A percentile compares a stretch with the other conserved stretches of the same genome.
These are phyloP conservation scores for Fusarium pilosicola DNA, from an alignment of 2,329 filamentous ascomycete genomes.

Conservation along the genomic window DNA sequence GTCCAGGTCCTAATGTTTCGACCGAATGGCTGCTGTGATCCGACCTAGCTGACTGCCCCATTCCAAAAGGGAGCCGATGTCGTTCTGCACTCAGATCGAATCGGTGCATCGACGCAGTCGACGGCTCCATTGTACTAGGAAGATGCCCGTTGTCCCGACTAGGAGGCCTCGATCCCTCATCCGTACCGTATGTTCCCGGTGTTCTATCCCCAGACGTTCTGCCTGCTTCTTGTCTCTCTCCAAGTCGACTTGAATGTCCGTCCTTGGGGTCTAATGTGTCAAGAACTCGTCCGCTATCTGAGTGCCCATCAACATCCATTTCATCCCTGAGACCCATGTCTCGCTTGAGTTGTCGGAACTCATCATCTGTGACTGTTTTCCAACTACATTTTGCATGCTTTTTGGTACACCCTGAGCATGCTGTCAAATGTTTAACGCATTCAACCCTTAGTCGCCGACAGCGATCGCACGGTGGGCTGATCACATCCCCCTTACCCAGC, in stretches of 20 bases:
- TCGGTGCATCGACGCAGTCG: slow-evolving; percentile 31
- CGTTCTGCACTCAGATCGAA: slow-evolving; percentile 38
- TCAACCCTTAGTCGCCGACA: slow-evolving; percentile 83
- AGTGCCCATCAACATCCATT: slow-evolving; percentile 28
- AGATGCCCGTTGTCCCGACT: slow-evolving; percentile 36
- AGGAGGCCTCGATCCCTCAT: slow-evolving; percentile 33
- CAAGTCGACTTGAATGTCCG: slow-evolving; percentile 8
- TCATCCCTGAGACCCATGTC: slow-evolving; percentile 42
- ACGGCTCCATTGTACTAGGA: slow-evolving; percentile 35
- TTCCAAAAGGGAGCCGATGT: slow-evolving; percentile 33
- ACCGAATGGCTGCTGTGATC: slow-evolving; percentile 20
- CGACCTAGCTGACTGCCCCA: slow-evolving; percentile 12
- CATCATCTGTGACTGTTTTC: slow-evolving; percentile 81
- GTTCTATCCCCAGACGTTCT: slow-evolving; percentile 34
- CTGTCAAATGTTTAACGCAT: slow-evolving; percentile 86
- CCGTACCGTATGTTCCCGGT: slow-evolving; percentile 30
- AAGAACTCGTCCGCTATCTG: slow-evolving; percentile 20
- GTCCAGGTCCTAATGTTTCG: slow-evolving; percentile 16
- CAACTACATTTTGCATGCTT: slow-evolving; percentile 91
- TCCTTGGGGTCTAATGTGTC: slow-evolving; percentile 30
- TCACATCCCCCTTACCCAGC: slow-evolving; percentile 76
- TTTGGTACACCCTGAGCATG: slow-evolving; percentile 87
- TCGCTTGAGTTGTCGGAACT: slow-evolving; percentile 54
- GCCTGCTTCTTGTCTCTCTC: slow-evolving; percentile 27
- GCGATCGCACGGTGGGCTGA: slow-evolving; percentile 85